Evolutionary conservation across 148 eudicot genomes (phyloP).

Genomic region (Cornus suecica): DNA sequence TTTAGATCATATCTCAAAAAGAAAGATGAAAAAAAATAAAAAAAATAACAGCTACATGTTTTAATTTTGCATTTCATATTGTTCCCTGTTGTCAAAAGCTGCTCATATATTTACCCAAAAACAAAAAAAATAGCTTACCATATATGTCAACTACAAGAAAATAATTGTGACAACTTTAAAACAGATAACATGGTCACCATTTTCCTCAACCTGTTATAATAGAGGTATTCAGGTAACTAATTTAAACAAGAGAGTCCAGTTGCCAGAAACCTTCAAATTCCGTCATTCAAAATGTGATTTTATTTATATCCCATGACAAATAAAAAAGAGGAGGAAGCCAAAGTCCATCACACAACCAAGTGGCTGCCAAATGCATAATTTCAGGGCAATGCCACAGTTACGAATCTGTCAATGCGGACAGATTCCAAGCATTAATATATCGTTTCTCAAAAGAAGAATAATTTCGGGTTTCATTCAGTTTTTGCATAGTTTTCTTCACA

Average conservation of each 20-base stretch:
- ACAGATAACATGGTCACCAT: no score
- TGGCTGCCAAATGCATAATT: slow-evolving; percentile 14
- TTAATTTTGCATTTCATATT: no score
- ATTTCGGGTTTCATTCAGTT: slow-evolving; percentile 25
- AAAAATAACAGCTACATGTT: no score
- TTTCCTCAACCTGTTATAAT: no score
- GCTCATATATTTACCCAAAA: no score
- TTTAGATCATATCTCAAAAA: no score
- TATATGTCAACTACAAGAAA: no score
- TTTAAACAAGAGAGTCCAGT: not conserved
- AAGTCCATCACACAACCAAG: slow-evolving; percentile 19
- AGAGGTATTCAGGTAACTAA: no score
- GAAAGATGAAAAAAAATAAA: no score
- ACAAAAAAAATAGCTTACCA: no score
- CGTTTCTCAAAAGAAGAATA: slow-evolving; percentile 28
- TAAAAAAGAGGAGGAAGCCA: slow-evolving; percentile 24
- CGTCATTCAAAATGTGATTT: slow-evolving; percentile 3
- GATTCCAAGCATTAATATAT: slow-evolving; percentile 31
- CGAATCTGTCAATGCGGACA: slow-evolving; percentile 16
- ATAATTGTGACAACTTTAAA: no score
- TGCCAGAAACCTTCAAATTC: not conserved
- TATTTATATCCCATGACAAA: slow-evolving; percentile 20
- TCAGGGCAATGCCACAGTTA: slow-evolving; percentile 29
- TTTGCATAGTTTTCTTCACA: slow-evolving; percentile 25
- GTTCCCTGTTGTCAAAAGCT: no score